Percentiles rank a stretch among this genome's conserved stretches.
phyloP scores from a whole-genome alignment of 2,329 filamentous ascomycete species.

The Myriosclerotinia curreyana region DNA sequence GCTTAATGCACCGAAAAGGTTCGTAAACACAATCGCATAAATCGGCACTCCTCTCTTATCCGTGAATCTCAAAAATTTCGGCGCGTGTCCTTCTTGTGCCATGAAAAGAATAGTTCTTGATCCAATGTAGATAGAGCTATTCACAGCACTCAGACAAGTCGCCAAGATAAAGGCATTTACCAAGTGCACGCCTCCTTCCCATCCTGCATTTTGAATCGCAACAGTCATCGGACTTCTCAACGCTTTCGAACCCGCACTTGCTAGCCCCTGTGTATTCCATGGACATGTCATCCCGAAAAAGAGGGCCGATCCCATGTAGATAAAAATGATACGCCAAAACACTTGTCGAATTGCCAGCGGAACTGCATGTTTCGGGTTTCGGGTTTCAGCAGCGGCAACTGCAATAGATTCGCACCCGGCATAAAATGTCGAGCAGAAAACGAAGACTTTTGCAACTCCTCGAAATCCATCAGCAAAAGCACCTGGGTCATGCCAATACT shows the following conservation, averaged over 20 bases:
- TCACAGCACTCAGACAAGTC: slow-evolving; percentile 68
- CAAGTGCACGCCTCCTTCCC: slow-evolving; percentile 68
- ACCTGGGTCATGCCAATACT: slow-evolving; percentile 69
- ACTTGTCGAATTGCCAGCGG: slow-evolving; percentile 77
- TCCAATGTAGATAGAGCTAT: slow-evolving; percentile 74
- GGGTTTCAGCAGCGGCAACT: slow-evolving; percentile 54
- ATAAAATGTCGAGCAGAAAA: slow-evolving; percentile 68
- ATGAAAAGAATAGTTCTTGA: slow-evolving; percentile 73
- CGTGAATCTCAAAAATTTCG: slow-evolving; percentile 65
- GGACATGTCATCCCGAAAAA: slow-evolving; percentile 75
- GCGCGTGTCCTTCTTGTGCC: slow-evolving; percentile 70
- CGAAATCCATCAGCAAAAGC: slow-evolving; percentile 67
- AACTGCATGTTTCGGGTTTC: slow-evolving; percentile 47
- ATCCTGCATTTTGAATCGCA: slow-evolving; percentile 70
- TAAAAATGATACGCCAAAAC: slow-evolving; percentile 85
- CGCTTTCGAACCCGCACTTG: slow-evolving; percentile 59
- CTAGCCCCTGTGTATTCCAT: slow-evolving; percentile 61
- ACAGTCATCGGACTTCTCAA: slow-evolving; percentile 72
- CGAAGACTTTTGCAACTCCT: slow-evolving; percentile 63
- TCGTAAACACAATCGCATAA: slow-evolving; percentile 64
- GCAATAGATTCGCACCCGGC: slow-evolving; percentile 63
- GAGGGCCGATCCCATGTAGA: slow-evolving; percentile 76
- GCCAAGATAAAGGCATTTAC: slow-evolving; percentile 76
- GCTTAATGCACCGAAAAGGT: slow-evolving; percentile 67
- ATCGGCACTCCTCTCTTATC: slow-evolving; percentile 60